Evolutionary conservation across 1,139 yeast species (phyloP), one percentile per base, ranked within the genome.

Genomic region (Saccharomyces uvarum): DNA sequence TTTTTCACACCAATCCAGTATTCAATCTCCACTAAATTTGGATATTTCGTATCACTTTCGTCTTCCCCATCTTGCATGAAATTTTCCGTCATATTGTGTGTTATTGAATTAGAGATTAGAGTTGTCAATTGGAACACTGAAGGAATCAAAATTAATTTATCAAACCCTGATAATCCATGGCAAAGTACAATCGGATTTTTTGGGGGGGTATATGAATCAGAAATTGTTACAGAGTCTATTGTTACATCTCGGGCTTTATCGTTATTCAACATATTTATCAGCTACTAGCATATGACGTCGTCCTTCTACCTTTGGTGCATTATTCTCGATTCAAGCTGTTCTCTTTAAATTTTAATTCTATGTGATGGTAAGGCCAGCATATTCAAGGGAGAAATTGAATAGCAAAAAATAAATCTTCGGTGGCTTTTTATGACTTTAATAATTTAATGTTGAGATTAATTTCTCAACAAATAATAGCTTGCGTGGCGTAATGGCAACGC

Each of bases 81-180:
- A 48, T 61, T 54, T 13, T 65, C 69, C 5, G 59, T 52, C 26
- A 59, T 64, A 16, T 58, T 58, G 3, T 56, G 32, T 6, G 54
- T 48, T n/a, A 64, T 57, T 46, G 63, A 59, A 52, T 63, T 59
- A 31, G 57, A 56, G 9, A 71, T 49, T 31, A 70, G 28, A 7
- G 59, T 59, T 11, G 66, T 61, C 31, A 72, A 53, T 9, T 69
- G 71, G 14, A 63, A 66, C 2, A 75, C 59, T 0, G 75, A 74
- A 1, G 83, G 86, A n/a, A 80, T 62, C 7, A 82, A 70, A 24
- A 79, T 67, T 53, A 85, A 66, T 57, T 76, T 77, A 63, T 87
- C 95, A 61, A 88, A 88, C 0, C 96, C 96, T 0, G 88, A 81
- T 46, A 88, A 76, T 0, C 96, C 96, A 72, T 88, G 96, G 62